Evolutionary conservation across 306 rosid genomes (phyloP), one percentile per base, ranked within the genome.

Genomic region (Erythrophleum fordii): DNA sequence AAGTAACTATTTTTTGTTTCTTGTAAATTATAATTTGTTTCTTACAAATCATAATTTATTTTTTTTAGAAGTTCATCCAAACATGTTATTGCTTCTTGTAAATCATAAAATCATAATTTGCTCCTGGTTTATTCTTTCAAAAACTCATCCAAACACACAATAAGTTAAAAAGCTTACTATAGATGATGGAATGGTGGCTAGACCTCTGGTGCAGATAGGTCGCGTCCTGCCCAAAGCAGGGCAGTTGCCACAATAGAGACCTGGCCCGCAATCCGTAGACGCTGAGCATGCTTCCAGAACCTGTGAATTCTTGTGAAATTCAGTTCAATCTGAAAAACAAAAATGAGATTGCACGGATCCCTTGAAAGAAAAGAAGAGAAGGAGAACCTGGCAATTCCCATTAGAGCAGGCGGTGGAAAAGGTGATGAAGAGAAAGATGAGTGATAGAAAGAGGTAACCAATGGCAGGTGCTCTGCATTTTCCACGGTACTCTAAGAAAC

Each of bases 231-330:
- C 97, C 48, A 84, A 65, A 85, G 91, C 87, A 82, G 98, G 97
- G 79, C 97, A 94, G 81, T 92, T 91, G 59, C 97, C 95, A 83
- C 98, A 94, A 80, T 94, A 94, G 41, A 90, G 92, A 23, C 97
- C 92, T 8, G 91, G 25, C 2, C 91, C 91, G 81, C 98, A 95
- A 83, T 92, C 95, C 23, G 88, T 69, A 48, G 91, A 73, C 14
- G 91, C 85, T 5, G 92, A 78, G 79, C 98, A 94, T 82, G 98
- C 79, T 85, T 92, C 93, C 61, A 89, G 84, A 87, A 90, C 86
- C 97, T 94, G 88, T 11, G 34, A 87, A 85, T 69, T 51, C 31
- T 10, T 4, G n/a, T 41, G 49, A 58, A 14, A 39, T 34, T 52
- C 52, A 76, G 81, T 22, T 84, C 69, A 79, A 83, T 82, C 59